Conservation (phyloP, 2,329 filamentous ascomycete species). For the Calonectria leucothoes region DNA sequence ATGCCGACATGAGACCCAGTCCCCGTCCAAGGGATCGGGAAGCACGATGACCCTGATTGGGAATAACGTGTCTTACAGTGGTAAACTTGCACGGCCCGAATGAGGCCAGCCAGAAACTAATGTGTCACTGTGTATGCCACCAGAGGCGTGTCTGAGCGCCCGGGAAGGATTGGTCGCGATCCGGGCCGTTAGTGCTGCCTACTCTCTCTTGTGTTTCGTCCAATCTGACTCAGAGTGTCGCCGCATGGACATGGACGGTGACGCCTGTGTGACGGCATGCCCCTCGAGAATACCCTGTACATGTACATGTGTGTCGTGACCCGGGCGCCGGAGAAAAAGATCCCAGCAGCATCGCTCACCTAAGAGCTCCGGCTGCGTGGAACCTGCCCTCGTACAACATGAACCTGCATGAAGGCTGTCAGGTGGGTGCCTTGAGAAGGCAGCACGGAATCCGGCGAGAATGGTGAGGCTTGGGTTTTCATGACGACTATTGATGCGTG, state of each 20-base stretch:
- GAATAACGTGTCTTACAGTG: conserved; percentile 21
- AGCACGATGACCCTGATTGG: background rate
- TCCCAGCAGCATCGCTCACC: conserved; percentile 17
- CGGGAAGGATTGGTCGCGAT: conserved; percentile 8
- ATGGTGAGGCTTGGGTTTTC: conserved; percentile 10
- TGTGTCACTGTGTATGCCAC: conserved; percentile 3
- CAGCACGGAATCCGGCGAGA: conserved; percentile 12
- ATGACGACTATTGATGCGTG: conserved; percentile 21
- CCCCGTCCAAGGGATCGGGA: conserved; percentile 22
- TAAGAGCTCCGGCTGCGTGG: conserved; percentile 19
- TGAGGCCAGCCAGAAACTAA: conserved; percentile 10
- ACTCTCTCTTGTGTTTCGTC: background rate
- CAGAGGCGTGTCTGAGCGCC: conserved; percentile 12
- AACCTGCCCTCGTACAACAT: conserved; percentile 21
- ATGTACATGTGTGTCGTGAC: background rate
- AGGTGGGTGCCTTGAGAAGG: background rate
- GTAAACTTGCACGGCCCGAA: conserved; percentile 15
- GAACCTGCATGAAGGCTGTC: conserved; percentile 14
- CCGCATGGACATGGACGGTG: conserved; percentile 13
- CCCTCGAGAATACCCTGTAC: background rate
- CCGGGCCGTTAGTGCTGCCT: conserved; percentile 22
- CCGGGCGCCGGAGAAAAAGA: conserved; percentile 3
- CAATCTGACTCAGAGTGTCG: conserved; percentile 26
- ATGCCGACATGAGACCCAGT: conserved; percentile 17
- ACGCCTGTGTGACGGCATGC: conserved; percentile 2